These are phyloP conservation scores for Raphidocelis subcapitata DNA, from an alignment of 139 green algal genomes.

Conservation along the genomic window DNA sequence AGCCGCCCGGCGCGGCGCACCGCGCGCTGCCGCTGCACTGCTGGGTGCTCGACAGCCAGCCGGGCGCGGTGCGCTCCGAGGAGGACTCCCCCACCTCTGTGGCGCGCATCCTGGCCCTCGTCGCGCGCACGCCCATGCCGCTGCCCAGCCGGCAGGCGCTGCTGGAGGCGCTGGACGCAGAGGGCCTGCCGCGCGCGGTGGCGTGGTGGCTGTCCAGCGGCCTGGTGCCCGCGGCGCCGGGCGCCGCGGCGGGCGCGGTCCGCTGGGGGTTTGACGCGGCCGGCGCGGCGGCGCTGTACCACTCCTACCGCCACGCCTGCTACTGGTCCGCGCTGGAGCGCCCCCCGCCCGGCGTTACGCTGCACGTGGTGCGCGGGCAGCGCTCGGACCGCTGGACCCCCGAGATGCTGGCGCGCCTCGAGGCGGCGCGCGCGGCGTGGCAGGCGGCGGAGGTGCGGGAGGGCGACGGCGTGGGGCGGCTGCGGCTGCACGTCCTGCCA, in stretches of 20 bases:
- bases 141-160: slow-evolving; percentile 56
- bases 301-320: slow-evolving; percentile 61
- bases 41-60: slow-evolving; percentile 80
- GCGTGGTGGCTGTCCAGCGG: slow-evolving; percentile 81
- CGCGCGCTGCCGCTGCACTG: slow-evolving; percentile 29
- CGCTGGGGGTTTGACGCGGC: slow-evolving; percentile 68
- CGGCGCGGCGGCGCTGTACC: slow-evolving; percentile 65
- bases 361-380: slow-evolving; percentile 67
- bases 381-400: slow-evolving; percentile 50
- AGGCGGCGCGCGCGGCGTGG: not conserved
- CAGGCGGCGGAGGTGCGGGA: not conserved
- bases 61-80: slow-evolving; percentile 43
- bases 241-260: slow-evolving; percentile 14
- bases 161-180: slow-evolving; percentile 28
- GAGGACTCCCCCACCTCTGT: slow-evolving; percentile 30
- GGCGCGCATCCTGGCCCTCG: slow-evolving; percentile 14
- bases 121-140: slow-evolving; percentile 44
- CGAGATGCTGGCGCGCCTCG: slow-evolving; percentile 17
- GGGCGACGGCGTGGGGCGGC: not conserved
- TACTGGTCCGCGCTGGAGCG: slow-evolving; percentile 47
- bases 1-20: not conserved
- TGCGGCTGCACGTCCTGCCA: slow-evolving; percentile 11
- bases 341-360: slow-evolving; percentile 41
- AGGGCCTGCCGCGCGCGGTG: slow-evolving; percentile 54
- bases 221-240: slow-evolving; percentile 33